Percentiles rank a stretch among this genome's conserved stretches.
Evolutionary conservation across 345 rosid genomes (phyloP).

Genomic region (Citrus cavaleriei): DNA sequence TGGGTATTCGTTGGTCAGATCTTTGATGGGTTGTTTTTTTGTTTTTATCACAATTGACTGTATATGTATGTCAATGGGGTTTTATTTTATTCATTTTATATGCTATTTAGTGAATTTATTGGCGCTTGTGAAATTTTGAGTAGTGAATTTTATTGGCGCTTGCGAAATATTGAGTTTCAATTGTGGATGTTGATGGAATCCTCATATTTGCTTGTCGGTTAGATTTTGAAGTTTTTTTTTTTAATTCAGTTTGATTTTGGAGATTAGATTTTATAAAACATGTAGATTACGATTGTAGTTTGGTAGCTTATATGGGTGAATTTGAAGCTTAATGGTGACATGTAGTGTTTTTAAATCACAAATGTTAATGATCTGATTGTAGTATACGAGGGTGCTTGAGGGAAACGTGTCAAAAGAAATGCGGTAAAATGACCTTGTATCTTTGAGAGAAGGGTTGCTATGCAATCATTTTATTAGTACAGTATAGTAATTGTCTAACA

Average conservation of each 20-base stretch:
- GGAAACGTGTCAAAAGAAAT: too few species aligned
- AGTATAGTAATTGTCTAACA: not conserved
- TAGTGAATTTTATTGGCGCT: not conserved
- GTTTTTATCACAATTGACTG: not conserved
- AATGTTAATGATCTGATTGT: not conserved
- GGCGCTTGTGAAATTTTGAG: not conserved
- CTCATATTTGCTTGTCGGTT: not conserved
- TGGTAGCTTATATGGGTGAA: not conserved
- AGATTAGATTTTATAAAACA: not conserved
- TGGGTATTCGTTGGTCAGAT: constrained; percentile 8
- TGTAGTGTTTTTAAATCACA: not conserved
- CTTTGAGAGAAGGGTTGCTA: not conserved
- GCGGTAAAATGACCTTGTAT: not conserved
- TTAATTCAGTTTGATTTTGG: not conserved
- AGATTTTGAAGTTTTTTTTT: not conserved
- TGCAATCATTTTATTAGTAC: not conserved
- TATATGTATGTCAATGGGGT: not conserved
- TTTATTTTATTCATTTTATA: not conserved
- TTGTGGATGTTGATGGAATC: not conserved
- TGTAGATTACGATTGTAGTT: not conserved
- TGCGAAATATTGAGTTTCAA: not conserved
- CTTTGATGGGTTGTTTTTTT: constrained; percentile 11
- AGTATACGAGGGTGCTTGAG: not conserved
- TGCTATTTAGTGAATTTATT: not conserved
- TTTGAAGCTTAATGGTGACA: not conserved